These are phyloP conservation scores for Eragrostis nindensis DNA, from an alignment of 176 grass and related monocot genomes.

Conservation along the genomic window DNA sequence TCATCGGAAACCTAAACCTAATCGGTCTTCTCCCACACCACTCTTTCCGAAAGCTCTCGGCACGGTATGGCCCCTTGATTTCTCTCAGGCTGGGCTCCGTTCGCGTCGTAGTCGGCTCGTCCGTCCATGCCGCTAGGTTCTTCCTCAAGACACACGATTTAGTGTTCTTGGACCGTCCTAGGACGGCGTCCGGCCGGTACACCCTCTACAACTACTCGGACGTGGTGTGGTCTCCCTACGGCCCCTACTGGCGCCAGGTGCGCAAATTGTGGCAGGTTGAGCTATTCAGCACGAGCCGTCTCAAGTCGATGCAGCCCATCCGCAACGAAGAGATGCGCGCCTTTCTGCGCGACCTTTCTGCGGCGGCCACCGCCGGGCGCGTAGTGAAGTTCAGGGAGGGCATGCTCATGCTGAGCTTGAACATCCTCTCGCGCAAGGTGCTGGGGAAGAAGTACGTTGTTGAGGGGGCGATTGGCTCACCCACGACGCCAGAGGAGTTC, in stretches of 20 bases:
- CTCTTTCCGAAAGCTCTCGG: neutral
- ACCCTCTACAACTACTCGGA: conserved; percentile 7
- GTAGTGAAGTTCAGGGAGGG: neutral
- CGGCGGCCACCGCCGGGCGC: neutral
- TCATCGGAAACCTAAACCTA: conserved; percentile 8
- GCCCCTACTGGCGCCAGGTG: neutral
- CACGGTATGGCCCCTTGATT: neutral
- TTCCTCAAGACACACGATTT: neutral
- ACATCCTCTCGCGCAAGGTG: conserved; percentile 6
- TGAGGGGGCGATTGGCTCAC: neutral
- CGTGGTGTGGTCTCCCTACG: neutral
- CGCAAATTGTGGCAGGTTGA: neutral
- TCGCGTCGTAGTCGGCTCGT: conserved; percentile 1
- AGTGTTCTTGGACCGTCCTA: neutral
- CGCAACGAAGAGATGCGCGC: neutral
- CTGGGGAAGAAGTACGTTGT: conserved; percentile 11
- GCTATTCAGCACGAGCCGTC: neutral
- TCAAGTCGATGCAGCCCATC: neutral
- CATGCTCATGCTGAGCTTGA: neutral
- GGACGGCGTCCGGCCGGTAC: neutral
- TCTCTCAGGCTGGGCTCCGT: neutral
- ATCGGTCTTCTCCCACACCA: neutral
- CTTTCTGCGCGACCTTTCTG: neutral
- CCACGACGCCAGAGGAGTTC: neutral
- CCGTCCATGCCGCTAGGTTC: neutral